These are phyloP conservation scores for Epichloe gansuensis DNA, from an alignment of 2,329 filamentous ascomycete genomes.

Conservation along the genomic window DNA sequence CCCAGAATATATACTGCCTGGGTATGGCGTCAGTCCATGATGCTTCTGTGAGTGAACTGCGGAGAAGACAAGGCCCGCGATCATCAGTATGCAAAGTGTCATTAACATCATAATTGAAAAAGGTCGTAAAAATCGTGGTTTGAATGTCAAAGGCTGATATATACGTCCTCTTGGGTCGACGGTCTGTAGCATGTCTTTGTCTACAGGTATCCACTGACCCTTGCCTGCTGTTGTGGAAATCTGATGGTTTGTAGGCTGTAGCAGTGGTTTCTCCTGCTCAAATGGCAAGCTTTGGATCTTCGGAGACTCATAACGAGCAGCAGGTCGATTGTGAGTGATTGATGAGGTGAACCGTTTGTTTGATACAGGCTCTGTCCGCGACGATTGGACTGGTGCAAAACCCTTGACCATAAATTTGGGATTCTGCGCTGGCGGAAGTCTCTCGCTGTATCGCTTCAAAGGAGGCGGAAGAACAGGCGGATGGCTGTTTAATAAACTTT, in stretches of 20 bases:
- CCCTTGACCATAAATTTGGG: not conserved
- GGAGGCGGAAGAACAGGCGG: conserved; percentile 27
- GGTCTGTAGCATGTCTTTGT: conserved; percentile 21
- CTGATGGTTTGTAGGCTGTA: conserved; percentile 1
- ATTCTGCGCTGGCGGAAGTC: conserved; percentile 14
- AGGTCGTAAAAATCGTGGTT: conserved; percentile 58
- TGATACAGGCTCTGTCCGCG: not conserved
- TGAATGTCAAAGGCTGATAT: conserved; percentile 48
- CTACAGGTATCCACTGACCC: conserved; percentile 20
- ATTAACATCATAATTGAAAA: conserved; percentile 49
- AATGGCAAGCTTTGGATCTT: not conserved
- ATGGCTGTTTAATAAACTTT: conserved; percentile 41
- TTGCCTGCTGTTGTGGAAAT: conserved; percentile 7
- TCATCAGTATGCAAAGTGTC: conserved; percentile 53
- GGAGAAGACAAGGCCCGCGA: conserved; percentile 57
- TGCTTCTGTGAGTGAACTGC: conserved; percentile 53
- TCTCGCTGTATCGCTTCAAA: conserved; percentile 19
- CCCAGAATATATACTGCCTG: conserved; percentile 50
- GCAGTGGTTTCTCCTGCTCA: not conserved
- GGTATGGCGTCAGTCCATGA: conserved; percentile 55
- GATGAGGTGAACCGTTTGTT: not conserved
- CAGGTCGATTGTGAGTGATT: not conserved
- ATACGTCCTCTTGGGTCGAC: conserved; percentile 25
- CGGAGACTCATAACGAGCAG: not conserved
- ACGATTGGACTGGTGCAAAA: not conserved